Base-by-base conservation (phyloP, 2,329 filamentous ascomycete species). In the Chaetomiaceae sp. region DNA sequence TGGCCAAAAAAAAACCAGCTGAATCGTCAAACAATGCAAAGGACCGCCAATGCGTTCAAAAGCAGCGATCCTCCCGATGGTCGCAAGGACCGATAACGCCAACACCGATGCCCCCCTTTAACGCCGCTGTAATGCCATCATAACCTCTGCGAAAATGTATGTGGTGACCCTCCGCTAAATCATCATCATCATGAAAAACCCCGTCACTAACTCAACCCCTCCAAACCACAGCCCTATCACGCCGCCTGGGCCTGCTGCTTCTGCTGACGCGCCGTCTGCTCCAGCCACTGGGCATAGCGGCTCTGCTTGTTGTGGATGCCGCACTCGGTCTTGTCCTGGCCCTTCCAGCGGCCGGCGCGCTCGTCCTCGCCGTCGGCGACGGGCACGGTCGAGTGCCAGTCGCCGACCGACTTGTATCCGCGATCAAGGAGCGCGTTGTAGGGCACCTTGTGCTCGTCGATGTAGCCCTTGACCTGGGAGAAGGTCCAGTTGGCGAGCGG, bases 231-330 rank as follows among this genome's bases (percentile, higher is more conserved):
- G 27, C 3, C 9, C 8, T 11, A 31, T 53, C 38, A 60, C 22
- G 47, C 56, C 5, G 57, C 53, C 47, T 47, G 46, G 3, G 55
- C 57, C 45, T 59, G 42, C 38, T 59, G 50, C 8, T 31, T 45
- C 44, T 60, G 40, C 42, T 61, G 50, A 9, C 40, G 47, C 44
- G 55, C 59, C 14, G 42, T 44, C 50, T 57, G 51, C 53, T 59
- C 55, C 23, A 95, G 74, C 72, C 87, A 96, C 72, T 91, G 84
- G 11, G 91, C 88, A 67, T 97, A 99, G 63, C 91, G 86, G 54
- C 89, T 95, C 71, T 91, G 87, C 73, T 94, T 95, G 79, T 97
- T 97, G 82, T 99, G 94, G 68, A 99, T 97, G 44, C 94, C 94
- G 71, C 94, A 99, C 77, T 99, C 94, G 15, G 91, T 95, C 85